Percentiles rank a stretch among this genome's conserved stretches.
Conservation (phyloP, 352 stramenopile species). For the Globisporangium iwayamae region DNA sequence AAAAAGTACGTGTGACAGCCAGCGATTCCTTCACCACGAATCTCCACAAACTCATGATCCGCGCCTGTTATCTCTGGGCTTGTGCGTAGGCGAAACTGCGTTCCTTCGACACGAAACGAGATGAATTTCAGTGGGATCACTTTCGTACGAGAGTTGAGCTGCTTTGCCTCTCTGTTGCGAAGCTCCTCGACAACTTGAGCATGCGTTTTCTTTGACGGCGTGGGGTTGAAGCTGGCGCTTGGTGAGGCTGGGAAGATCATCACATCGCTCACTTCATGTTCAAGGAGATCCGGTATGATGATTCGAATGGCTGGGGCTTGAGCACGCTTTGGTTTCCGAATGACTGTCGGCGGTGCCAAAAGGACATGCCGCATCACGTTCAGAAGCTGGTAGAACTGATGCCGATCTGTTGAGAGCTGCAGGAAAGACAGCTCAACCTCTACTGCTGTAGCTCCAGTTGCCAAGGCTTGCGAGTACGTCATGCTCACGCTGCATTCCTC, state of each 20-base stretch:
- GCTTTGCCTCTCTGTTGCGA: constrained; percentile 51
- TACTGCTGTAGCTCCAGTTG: constrained; percentile 41
- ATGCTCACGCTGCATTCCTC: constrained; percentile 69
- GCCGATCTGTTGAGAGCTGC: constrained; percentile 64
- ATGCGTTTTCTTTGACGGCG: constrained; percentile 55
- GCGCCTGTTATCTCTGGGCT: constrained; percentile 53
- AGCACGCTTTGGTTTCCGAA: constrained; percentile 16
- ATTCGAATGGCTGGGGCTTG: constrained; percentile 11
- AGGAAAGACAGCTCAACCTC: constrained; percentile 69
- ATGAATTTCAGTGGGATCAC: constrained; percentile 59
- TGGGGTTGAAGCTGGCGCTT: constrained; percentile 9
- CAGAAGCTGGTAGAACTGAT: constrained; percentile 83
- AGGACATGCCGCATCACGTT: constrained; percentile 74
- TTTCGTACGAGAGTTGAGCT: constrained; percentile 28
- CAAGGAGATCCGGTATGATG: not conserved
- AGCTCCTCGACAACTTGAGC: constrained; percentile 68
- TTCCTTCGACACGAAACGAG: constrained; percentile 57
- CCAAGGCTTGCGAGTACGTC: constrained; percentile 48
- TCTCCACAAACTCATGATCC: constrained; percentile 75
- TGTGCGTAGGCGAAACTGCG: constrained; percentile 49
- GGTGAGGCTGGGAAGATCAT: constrained; percentile 26
- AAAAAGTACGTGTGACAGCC: constrained; percentile 68
- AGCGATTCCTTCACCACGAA: constrained; percentile 54
- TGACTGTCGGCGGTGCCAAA: constrained; percentile 55
- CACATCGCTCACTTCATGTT: constrained; percentile 29